Base-by-base conservation (phyloP, 2,329 filamentous ascomycete species). In the Paraphaeosphaeria sporulosa region DNA sequence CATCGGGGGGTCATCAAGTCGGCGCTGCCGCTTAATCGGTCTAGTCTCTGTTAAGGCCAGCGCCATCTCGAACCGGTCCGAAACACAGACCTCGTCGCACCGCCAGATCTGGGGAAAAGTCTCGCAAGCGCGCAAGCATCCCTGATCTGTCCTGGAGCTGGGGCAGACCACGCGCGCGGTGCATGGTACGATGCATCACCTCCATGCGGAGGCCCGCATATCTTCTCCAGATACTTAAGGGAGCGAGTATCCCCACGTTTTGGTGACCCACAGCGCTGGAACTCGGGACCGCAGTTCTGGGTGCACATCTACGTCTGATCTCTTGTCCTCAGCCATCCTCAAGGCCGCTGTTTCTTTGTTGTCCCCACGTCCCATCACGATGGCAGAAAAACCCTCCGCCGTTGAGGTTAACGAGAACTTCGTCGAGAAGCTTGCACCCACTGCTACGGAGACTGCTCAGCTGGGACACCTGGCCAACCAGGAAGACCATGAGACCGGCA, bases 401-500 rank as follows among this genome's bases (percentile, higher is more conserved):
- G 58, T 67, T 2, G 66, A 69, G 52, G 38, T 61, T 21, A 63
- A 61, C 55, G 67, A 70, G 48, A 55, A 67, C 48, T 30, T 57
- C 4, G 15, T 30, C 54, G 67, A 70, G 48, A 55, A 67, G 47
- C 30, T 57, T 7, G 15, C 30, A n/a, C 49, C 40, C 10, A 55
- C 56, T 12, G 42, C 50, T 15, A 52, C 55, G 25, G 55, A 61
- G 32, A 67, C 58, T 3, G 59, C 57, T 23, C 54, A 65, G 25
- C 65, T 69, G 1, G 65, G 64, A 27, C 62, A 64, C 30, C 64
- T 70, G n/a, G 63, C 62, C 46, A 66, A 65, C 36, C 64, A 64
- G 12, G 61, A 65, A 49, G 68, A 71, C 32, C 68, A 72, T 55
- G 63, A 69, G 44, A 49, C 60, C 13, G 62, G 66, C 34, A 73